These are phyloP conservation scores for Spathaspora hagerdaliae DNA, from an alignment of 805 yeast species.

Conservation along the genomic window DNA sequence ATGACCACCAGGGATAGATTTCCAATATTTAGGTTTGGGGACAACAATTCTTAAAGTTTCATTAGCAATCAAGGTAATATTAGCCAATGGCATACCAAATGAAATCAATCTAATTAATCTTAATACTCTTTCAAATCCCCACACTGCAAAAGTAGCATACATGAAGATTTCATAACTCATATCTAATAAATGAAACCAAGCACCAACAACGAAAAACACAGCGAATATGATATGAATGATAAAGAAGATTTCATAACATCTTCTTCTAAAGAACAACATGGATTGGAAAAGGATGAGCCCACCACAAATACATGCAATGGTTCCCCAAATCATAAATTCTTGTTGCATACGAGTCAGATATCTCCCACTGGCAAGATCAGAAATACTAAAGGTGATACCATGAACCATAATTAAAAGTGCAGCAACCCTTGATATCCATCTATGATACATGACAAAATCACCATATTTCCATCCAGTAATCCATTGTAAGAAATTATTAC, in stretches of 20 bases:
- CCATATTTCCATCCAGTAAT: slow-evolving; percentile 53
- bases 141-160: slow-evolving; percentile 30
- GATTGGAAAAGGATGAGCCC: slow-evolving; percentile 51
- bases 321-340: slow-evolving; percentile 24
- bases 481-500: slow-evolving; percentile 64
- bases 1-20: slow-evolving; percentile 36
- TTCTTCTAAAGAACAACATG: slow-evolving; percentile 49
- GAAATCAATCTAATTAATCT: slow-evolving; percentile 22
- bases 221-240: slow-evolving; percentile 30
- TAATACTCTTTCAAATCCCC: slow-evolving; percentile 32
- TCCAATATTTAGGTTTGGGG: slow-evolving; percentile 37
- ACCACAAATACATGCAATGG: slow-evolving; percentile 26
- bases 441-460: slow-evolving; percentile 56
- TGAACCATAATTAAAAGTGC: slow-evolving; percentile 44
- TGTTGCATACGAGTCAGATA: slow-evolving; percentile 11
- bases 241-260: slow-evolving; percentile 50
- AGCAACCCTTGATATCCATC: slow-evolving; percentile 52
- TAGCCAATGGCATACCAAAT: slow-evolving; percentile 34
- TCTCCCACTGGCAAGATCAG: slow-evolving; percentile 9
- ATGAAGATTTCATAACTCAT: slow-evolving; percentile 22
- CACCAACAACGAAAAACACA: slow-evolving; percentile 45
- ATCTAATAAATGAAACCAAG: slow-evolving; percentile 50
- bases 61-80: slow-evolving; percentile 25
- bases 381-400: slow-evolving; percentile 16
- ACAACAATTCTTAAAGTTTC: slow-evolving; percentile 34